phyloP scores from a whole-genome alignment of 192 early-diverging fungal genomes.

The Helicostylum pulchrum region DNA sequence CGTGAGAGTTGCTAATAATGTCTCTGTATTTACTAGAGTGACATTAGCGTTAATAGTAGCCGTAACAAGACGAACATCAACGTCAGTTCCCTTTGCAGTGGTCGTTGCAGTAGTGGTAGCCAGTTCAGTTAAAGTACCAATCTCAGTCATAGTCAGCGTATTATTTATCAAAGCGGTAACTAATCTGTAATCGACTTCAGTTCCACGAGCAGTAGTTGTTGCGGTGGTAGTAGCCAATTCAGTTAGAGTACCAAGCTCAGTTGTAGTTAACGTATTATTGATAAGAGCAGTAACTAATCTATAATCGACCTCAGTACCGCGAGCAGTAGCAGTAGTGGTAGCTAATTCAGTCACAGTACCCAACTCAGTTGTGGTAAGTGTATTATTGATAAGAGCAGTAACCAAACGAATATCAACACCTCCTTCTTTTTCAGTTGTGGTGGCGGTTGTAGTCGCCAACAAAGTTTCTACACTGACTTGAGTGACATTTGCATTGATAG shows the following conservation, averaged over 20 bases:
- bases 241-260: background rate
- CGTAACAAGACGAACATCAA: too few relatives aligned
- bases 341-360: too few relatives aligned
- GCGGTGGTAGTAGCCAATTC: too few relatives aligned
- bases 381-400: background rate
- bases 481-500: background rate
- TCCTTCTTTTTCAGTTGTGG: background rate
- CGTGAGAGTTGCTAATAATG: too few relatives aligned
- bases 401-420: background rate
- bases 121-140: background rate
- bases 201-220: too few relatives aligned
- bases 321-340: background rate
- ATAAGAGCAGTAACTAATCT: background rate
- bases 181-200: background rate
- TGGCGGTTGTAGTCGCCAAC: too few relatives aligned
- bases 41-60: background rate
- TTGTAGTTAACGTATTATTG: background rate
- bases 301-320: background rate
- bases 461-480: background rate
- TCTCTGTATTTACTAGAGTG: background rate
- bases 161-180: background rate
- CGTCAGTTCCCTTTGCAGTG: background rate
- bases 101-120: background rate
- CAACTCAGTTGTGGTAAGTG: too few relatives aligned
- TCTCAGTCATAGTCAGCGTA: background rate